Evolutionary conservation across 495 filamentous ascomycete genomes (phyloP).

Genomic region (Hypoxylon subgilvum): DNA sequence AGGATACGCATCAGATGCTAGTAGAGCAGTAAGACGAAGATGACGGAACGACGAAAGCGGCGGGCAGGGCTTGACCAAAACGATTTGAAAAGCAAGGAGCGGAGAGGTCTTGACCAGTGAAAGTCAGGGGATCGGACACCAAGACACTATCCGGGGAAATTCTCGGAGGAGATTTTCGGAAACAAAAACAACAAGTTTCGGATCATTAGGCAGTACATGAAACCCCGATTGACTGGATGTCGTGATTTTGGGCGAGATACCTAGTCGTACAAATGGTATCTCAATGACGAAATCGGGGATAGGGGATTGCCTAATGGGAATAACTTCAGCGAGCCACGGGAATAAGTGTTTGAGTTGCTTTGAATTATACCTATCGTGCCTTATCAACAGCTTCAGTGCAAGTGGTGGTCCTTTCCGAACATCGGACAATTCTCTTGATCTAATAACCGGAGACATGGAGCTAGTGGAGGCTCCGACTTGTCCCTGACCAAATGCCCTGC

Average conservation of each 20-base stretch:
- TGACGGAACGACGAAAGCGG: conserved; percentile 21
- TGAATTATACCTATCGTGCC: too few relatives aligned
- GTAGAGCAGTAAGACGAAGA: neutral
- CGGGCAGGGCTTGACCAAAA: conserved; percentile 12
- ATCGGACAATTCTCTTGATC: neutral
- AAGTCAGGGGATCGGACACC: too few relatives aligned
- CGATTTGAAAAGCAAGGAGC: neutral
- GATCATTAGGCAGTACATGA: too few relatives aligned
- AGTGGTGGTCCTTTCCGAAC: too few relatives aligned
- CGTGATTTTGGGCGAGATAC: too few relatives aligned
- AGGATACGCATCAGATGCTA: neutral
- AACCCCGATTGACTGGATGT: too few relatives aligned
- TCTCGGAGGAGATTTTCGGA: too few relatives aligned
- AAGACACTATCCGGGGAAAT: too few relatives aligned
- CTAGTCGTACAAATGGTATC: too few relatives aligned
- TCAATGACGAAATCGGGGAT: conserved; percentile 29
- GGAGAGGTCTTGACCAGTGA: neutral
- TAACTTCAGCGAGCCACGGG: conserved; percentile 10
- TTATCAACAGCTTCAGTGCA: conserved; percentile 5
- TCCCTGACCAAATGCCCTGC: neutral
- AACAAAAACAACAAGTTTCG: too few relatives aligned
- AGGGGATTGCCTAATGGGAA: conserved; percentile 23
- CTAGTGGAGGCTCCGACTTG: neutral
- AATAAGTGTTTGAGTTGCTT: conserved; percentile 17
- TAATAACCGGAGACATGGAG: too few relatives aligned